These are phyloP conservation scores for Solanum sparsipilum DNA, from an alignment of 257 asterid species.

Conservation along the genomic window DNA sequence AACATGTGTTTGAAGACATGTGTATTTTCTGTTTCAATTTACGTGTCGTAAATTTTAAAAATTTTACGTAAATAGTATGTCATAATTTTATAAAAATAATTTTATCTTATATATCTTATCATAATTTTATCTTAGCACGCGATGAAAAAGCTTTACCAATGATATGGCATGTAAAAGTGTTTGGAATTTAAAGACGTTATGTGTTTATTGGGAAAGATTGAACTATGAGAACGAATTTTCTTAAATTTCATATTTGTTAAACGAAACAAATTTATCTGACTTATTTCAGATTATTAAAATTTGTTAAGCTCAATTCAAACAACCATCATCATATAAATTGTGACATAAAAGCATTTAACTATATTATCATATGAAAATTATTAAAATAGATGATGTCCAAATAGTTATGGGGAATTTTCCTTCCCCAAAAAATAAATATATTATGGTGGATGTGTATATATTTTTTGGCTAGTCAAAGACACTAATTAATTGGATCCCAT, in stretches of 20 bases:
- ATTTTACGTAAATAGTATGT: not conserved
- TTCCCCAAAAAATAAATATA: not conserved
- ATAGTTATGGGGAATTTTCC: not conserved
- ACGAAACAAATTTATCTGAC: not conserved
- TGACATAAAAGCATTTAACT: not conserved
- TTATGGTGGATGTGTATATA: not conserved
- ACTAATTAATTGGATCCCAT: not conserved
- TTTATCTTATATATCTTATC: not conserved
- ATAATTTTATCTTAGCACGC: not conserved
- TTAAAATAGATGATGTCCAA: not conserved
- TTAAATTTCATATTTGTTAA: not conserved
- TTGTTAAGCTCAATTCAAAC: not conserved
- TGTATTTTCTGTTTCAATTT: not conserved
- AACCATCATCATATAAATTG: not conserved
- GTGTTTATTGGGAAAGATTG: not conserved
- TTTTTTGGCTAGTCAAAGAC: not conserved
- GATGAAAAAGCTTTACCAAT: not conserved
- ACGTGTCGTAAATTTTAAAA: not conserved
- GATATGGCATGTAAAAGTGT: not conserved
- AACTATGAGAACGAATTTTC: not conserved
- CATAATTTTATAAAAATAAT: not conserved
- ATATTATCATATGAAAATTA: not conserved
- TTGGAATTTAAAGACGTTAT: not conserved
- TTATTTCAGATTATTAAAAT: not conserved
- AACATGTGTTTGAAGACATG: not conserved